Percentiles rank a stretch among this genome's conserved stretches.
These are phyloP conservation scores for Tuber microsphaerosporum DNA, from an alignment of 495 filamentous ascomycete species.

Conservation along the genomic window DNA sequence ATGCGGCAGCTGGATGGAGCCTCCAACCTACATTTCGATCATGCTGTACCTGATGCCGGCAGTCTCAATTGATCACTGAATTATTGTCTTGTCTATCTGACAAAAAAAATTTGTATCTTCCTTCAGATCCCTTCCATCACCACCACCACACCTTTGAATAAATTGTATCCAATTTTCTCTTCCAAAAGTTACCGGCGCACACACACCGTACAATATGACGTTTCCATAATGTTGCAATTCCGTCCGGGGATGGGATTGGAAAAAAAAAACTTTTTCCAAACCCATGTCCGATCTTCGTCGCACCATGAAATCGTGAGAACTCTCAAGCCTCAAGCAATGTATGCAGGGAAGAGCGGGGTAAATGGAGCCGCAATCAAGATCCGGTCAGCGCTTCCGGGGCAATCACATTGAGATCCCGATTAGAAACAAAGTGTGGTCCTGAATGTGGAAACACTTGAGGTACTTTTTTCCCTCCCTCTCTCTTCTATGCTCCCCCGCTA, in stretches of 20 bases:
- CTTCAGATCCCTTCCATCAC: background rate
- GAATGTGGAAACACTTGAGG: background rate
- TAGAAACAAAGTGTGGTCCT: background rate
- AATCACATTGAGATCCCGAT: constrained; percentile 15
- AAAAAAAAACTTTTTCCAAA: background rate
- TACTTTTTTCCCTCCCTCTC: background rate
- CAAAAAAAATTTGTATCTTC: background rate
- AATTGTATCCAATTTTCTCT: background rate
- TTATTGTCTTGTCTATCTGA: background rate
- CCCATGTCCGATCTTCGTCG: constrained; percentile 1
- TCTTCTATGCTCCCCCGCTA: background rate
- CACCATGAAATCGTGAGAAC: background rate
- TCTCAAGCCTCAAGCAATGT: background rate
- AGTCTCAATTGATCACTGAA: background rate
- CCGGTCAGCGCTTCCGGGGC: constrained; percentile 28
- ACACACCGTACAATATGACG: background rate
- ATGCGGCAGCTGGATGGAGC: background rate
- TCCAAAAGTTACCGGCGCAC: background rate
- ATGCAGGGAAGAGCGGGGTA: constrained; percentile 27
- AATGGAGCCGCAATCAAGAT: constrained; percentile 35
- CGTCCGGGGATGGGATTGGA: background rate
- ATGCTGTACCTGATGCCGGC: background rate
- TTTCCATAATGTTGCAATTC: background rate
- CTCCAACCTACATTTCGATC: background rate
- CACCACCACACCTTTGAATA: constrained; percentile 2